A percentile compares a stretch with the other conserved stretches of the same genome.
Evolutionary conservation across 805 yeast genomes (phyloP).

Genomic region (Candida germanica): DNA sequence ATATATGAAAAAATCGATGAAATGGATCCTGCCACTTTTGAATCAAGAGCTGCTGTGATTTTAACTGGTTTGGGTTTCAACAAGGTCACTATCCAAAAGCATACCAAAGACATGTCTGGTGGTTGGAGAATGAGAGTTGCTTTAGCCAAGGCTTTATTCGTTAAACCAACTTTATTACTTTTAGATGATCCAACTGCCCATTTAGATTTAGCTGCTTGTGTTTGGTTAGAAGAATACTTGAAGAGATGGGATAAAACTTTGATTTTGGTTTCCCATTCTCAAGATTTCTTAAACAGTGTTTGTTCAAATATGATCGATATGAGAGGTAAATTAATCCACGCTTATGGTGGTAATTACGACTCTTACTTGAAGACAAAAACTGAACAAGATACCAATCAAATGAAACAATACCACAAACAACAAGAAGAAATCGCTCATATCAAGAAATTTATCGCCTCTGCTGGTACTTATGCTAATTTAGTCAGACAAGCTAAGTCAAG

Average conservation of each 20-base stretch:
- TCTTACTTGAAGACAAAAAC: constrained; percentile 91
- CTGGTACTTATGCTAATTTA: constrained; percentile 99
- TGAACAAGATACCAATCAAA: constrained; percentile 94
- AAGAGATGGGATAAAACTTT: constrained; percentile 91
- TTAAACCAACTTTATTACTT: constrained; percentile 90
- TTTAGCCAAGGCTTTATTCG: constrained; percentile 94
- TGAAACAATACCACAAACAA: constrained; percentile 95
- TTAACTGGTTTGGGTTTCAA: constrained; percentile 97
- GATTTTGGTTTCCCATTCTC: constrained; percentile 95
- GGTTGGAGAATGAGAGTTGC: constrained; percentile 99
- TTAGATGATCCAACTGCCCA: constrained; percentile 99
- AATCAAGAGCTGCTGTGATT: constrained; percentile 92
- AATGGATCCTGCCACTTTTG: constrained; percentile 95
- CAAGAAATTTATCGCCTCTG: constrained; percentile 97
- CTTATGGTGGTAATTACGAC: constrained; percentile 98
- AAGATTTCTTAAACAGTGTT: constrained; percentile 98
- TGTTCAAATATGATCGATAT: constrained; percentile 97
- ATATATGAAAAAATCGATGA: constrained; percentile 93
- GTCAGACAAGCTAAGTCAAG: constrained; percentile 98
- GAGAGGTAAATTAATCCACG: constrained; percentile 72
- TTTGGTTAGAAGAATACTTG: constrained; percentile 98
- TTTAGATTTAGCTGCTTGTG: constrained; percentile 98
- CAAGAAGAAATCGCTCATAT: constrained; percentile 98
- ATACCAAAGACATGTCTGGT: constrained; percentile 99
- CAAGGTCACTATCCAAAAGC: constrained; percentile 78